Evolutionary conservation across 1,139 yeast genomes (phyloP).

Genomic region (Blastobotrys illinoisensis): DNA sequence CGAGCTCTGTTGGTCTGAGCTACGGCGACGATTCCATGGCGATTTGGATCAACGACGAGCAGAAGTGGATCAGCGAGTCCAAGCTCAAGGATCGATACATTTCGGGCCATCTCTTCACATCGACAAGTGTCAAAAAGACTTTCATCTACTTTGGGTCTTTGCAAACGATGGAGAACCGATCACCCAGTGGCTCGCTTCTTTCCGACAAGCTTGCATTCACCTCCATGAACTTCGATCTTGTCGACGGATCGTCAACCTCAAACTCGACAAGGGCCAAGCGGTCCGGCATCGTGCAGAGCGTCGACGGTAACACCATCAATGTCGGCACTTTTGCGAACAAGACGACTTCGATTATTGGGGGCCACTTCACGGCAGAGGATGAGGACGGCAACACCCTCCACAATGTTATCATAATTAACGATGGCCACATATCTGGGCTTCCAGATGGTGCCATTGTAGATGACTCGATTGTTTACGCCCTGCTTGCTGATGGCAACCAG

Average conservation of each 20-base stretch:
- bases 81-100: conserved; percentile 15
- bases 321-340: conserved; percentile 44
- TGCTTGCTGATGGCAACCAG: conserved; percentile 41
- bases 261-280: conserved; percentile 16
- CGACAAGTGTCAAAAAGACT: conserved; percentile 11
- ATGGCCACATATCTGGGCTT: conserved; percentile 35
- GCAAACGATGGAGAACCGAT: conserved; percentile 18
- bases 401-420: conserved; percentile 38
- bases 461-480: conserved; percentile 36
- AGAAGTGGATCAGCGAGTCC: conserved; percentile 26
- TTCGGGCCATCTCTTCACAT: conserved; percentile 21
- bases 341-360: conserved; percentile 51
- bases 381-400: conserved; percentile 21
- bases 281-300: conserved; percentile 4
- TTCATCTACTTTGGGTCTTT: conserved; percentile 24
- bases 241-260: conserved; percentile 19
- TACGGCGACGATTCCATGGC: conserved; percentile 26
- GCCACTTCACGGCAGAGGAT: conserved; percentile 36
- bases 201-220: conserved; percentile 21
- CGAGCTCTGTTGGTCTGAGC: conserved; percentile 38
- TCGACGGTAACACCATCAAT: conserved; percentile 22
- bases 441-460: conserved; percentile 29
- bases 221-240: conserved; percentile 22
- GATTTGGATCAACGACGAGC: conserved; percentile 26
- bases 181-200: conserved; percentile 27